Percentiles rank a stretch among this genome's conserved stretches.
phyloP scores from a whole-genome alignment of 2,329 filamentous ascomycete species.

The Intubia oerlemansii region DNA sequence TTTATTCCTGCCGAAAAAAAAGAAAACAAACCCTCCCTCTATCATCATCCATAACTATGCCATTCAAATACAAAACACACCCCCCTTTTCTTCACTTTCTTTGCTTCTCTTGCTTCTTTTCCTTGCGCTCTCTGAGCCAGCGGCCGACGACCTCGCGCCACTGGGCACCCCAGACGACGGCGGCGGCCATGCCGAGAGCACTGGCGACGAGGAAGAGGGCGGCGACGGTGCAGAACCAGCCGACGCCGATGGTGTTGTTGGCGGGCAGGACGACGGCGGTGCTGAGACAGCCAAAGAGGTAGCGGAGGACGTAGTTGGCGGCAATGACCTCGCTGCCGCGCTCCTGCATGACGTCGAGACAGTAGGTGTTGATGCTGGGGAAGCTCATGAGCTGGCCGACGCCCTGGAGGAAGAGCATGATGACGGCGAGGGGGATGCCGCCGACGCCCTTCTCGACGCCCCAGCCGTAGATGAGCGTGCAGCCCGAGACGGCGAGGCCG shows the following conservation, averaged over 20 bases:
- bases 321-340: constrained; percentile 53
- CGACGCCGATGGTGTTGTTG: constrained; percentile 53
- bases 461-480: constrained; percentile 51
- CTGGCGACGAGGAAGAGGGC: constrained; percentile 30
- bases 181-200: constrained; percentile 23
- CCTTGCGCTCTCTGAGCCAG: constrained; percentile 17
- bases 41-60: background rate
- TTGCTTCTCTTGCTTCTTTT: background rate
- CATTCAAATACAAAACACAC: too few relatives aligned
- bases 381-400: constrained; percentile 50
- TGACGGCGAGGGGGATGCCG: constrained; percentile 30
- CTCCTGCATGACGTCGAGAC: constrained; percentile 59
- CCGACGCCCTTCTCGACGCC: constrained; percentile 16
- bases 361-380: constrained; percentile 51
- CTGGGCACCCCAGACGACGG: constrained; percentile 23
- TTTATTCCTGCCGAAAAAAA: too few relatives aligned
- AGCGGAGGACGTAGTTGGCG: constrained; percentile 61
- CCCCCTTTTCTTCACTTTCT: too few relatives aligned
- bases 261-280: constrained; percentile 55
- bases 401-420: constrained; percentile 48
- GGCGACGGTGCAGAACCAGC: constrained; percentile 59
- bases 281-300: constrained; percentile 50
- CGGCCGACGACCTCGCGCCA: too few relatives aligned
- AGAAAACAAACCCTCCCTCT: too few relatives aligned
- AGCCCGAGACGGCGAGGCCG: constrained; percentile 36